These are phyloP conservation scores for Phytophthora capsici DNA, from an alignment of 352 stramenopile genomes.

Conservation along the genomic window DNA sequence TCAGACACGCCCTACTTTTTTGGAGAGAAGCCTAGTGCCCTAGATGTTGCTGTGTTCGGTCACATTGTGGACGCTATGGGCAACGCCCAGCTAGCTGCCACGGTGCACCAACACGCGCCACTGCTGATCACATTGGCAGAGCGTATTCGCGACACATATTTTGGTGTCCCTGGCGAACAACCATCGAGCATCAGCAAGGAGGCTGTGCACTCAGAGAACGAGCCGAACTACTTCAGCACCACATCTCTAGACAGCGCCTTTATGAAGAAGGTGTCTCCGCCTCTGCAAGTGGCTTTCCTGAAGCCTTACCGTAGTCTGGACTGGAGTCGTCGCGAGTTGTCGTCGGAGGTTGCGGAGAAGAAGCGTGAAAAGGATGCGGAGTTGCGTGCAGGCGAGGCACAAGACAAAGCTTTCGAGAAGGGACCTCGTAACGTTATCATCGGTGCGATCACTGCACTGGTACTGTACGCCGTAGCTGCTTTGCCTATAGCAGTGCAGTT, in stretches of 20 bases:
- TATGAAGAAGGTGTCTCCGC: constrained; percentile 71
- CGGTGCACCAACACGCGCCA: constrained; percentile 78
- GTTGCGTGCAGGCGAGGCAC: constrained; percentile 21
- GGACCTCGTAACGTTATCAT: constrained; percentile 83
- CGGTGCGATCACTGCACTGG: constrained; percentile 66
- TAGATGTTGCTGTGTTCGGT: constrained; percentile 85
- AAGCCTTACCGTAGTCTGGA: constrained; percentile 84
- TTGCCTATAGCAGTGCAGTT: constrained; percentile 69
- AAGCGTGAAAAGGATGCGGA: constrained; percentile 48
- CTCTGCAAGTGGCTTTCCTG: constrained; percentile 72
- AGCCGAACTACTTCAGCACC: constrained; percentile 68
- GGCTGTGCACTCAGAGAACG: constrained; percentile 73
- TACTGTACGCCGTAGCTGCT: constrained; percentile 76
- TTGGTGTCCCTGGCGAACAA: constrained; percentile 47
- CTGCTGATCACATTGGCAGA: constrained; percentile 78
- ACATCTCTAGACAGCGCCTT: constrained; percentile 53
- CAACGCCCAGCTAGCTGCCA: constrained; percentile 73
- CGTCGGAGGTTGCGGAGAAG: constrained; percentile 59
- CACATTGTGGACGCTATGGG: constrained; percentile 83
- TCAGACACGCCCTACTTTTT: constrained; percentile 73
- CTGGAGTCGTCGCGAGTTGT: constrained; percentile 79
- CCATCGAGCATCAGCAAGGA: constrained; percentile 47
- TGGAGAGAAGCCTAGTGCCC: constrained; percentile 61
- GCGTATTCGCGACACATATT: constrained; percentile 76
- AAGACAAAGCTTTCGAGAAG: constrained; percentile 68